Base-by-base conservation (phyloP, 345 rosid species). In the Aquilaria malaccensis region DNA sequence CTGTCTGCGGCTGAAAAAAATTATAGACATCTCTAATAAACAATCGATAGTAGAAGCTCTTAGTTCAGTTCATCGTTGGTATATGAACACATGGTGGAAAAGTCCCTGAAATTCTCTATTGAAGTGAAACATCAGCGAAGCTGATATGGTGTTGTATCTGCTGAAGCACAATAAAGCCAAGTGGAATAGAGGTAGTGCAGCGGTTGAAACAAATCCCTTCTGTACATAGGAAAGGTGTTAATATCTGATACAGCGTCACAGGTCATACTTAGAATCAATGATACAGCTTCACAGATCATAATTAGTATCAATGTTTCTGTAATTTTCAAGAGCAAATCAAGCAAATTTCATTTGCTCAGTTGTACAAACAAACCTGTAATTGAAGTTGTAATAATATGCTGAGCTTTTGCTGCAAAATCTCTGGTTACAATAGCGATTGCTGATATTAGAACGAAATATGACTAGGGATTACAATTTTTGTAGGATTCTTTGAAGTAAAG, bases 1-100 rank as follows among this genome's bases (percentile, higher is more conserved):
- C 78, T 22, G 33, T 79, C 49, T 82, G 86, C 74, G 69, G 76
- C 67, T 78, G 67, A 78, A 58, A 22, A 22, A 22, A 49, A 22
- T 13, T 30, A 32, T 41, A 13, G 0, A 59, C 29, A 33, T n/a
- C 11, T 13, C 45, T 30, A 54, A 45, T 51, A 43, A 60, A 29
- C 56, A 41, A 9, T 22, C 5, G 68, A 67, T 63, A 67, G 62
- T 22, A 56, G 65, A 67, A 73, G 46, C 55, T 14, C 67, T 45
- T 33, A 7, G 51, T 61, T 46, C 43, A 33, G 15, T 31, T 60
- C 43, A 45, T 54, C 48, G 22, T 46, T 9, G n/a, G 74, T 61
- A 58, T 55, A 30, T 59, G 59, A 30, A 50, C 11, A 13, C 5
- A 13, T 41, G 7, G 9, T 55, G 56, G 15, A 50, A 48, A 1